Evolutionary conservation across 1,284 basidiomycete species (phyloP).

Genomic region (Tylopilus orsonianus): DNA sequence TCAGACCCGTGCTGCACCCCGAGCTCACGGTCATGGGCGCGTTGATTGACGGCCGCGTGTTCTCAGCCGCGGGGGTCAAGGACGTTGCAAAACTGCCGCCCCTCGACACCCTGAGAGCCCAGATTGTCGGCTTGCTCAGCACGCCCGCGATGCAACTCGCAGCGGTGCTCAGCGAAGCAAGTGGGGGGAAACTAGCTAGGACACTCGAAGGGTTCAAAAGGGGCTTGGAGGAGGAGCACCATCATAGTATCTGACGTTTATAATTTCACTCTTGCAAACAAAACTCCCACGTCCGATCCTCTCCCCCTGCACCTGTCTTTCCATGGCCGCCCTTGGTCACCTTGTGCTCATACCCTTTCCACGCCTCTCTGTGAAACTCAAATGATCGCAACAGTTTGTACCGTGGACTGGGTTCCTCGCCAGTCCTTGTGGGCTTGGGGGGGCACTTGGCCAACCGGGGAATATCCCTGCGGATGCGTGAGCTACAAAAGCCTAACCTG

Average conservation of each 20-base stretch:
- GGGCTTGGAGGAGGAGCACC: constrained; percentile 56
- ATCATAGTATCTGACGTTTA: constrained; percentile 20
- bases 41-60: constrained; percentile 69
- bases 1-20: constrained; percentile 52
- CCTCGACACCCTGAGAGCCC: constrained; percentile 68
- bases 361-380: constrained; percentile 69
- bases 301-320: constrained; percentile 68
- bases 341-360: constrained; percentile 87
- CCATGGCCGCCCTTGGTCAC: constrained; percentile 86
- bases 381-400: constrained; percentile 84
- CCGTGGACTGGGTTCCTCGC: constrained; percentile 55
- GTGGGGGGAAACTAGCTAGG: constrained; percentile 71
- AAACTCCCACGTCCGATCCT: constrained; percentile 81
- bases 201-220: constrained; percentile 77
- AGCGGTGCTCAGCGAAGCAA: constrained; percentile 66
- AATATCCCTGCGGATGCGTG: constrained; percentile 57
- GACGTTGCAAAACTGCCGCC: constrained; percentile 68
- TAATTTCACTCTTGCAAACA: constrained; percentile 42
- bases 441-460: constrained; percentile 79
- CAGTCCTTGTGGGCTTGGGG: constrained; percentile 45
- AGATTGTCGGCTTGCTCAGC: constrained; percentile 74
- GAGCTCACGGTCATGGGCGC: constrained; percentile 73
- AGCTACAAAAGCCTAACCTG: constrained; percentile 1
- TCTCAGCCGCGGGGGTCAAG: constrained; percentile 55
- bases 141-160: constrained; percentile 70